Conservation (phyloP, 2,329 filamentous ascomycete genomes). For the Stagonosporopsis tanaceti region DNA sequence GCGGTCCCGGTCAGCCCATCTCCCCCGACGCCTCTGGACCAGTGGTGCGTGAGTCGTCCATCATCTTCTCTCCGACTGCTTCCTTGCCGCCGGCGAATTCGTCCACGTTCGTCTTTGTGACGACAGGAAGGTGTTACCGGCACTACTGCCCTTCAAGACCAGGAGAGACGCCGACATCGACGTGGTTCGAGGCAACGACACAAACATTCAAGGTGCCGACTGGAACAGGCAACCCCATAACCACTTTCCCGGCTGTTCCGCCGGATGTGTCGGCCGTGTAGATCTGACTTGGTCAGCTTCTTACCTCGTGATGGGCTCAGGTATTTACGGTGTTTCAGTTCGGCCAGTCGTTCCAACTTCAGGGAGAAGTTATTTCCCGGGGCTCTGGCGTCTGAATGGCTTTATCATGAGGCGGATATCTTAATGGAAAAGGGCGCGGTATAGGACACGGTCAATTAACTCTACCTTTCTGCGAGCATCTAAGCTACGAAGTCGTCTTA, state of each 20-base stretch:
- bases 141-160: conserved; percentile 6
- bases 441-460: background rate
- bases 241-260: background rate
- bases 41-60: background rate
- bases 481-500: background rate
- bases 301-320: too few relatives aligned
- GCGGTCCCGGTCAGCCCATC: background rate
- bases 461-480: background rate
- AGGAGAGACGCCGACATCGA: background rate
- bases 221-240: background rate
- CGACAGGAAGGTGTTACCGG: background rate
- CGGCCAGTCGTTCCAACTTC: too few relatives aligned
- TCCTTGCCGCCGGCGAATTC: background rate
- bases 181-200: background rate
- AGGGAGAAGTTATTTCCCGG: background rate
- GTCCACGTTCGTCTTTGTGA: background rate
- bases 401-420: background rate
- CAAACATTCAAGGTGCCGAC: background rate
- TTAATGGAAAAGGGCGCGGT: background rate
- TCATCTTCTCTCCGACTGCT: background rate
- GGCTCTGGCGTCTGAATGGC: background rate
- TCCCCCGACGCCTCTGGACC: background rate
- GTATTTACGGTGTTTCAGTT: too few relatives aligned
- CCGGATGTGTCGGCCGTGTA: background rate
- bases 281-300: background rate